Evolutionary conservation across 2,329 filamentous ascomycete species (phyloP), one percentile per base, ranked within the genome.

Genomic region (Epichloe festucae): DNA sequence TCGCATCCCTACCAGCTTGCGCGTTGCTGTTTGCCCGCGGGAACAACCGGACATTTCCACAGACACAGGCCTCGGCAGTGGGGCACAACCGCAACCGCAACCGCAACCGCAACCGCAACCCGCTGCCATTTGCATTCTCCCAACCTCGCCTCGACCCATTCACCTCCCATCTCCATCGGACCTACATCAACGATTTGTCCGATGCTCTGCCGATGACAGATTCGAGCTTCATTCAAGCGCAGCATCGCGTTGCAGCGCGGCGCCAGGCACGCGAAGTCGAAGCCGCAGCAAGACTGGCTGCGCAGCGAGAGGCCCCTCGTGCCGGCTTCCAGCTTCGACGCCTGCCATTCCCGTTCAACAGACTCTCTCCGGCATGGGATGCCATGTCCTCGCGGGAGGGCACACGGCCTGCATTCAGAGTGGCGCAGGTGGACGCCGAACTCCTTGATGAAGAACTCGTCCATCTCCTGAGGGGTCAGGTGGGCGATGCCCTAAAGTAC

Each of bases 381-480:
- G 71, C 77, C 4, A 70, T 91, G 42, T 80, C 79, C 40, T 83
- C 85, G 5, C 81, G 86, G 54, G 83, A 89, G 63, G 88, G 89
- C 44, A 91, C 87, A 23, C 75, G 82, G 15, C 91, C 93, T 5
- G 84, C 87, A 11, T 96, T 95, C 66, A 84, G 93, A 50, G 93
- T 98, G 31, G 89, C 91, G 31, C 93, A 98, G 70, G 88, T 97
- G 43, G 93, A 98, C 67, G 89, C 93, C 39, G 93, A 97, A 67
- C 74, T 98, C 48, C 77, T 98, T 17, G 93, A 98, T 67, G 89
- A 95, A 63, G 93, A 97, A 70, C 75, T 98, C 45, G 75, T 97
- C 23, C 79, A 81, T n/a, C 76, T 97, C 57, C 73, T 98, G 53
- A 89, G 87, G 63, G 81, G 78, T 5, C 91, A 98, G 68, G 88